Conservation (phyloP, 2,329 filamentous ascomycete genomes). For the Periconia macrospinosa region DNA sequence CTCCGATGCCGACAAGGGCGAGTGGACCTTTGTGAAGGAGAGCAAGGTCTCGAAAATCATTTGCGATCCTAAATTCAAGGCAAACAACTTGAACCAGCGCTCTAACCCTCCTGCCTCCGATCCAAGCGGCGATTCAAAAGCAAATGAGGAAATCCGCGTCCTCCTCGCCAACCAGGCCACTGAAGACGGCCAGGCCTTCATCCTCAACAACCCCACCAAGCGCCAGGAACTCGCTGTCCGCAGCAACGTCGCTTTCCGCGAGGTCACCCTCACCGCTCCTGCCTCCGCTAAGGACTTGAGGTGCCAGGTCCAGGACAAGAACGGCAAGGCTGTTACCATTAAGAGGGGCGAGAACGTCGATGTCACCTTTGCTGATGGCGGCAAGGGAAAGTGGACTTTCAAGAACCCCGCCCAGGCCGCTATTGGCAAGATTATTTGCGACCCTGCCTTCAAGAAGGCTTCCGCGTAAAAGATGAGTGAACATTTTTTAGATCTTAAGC, state of each 20-base stretch:
- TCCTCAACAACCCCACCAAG: not conserved
- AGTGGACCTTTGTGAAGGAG: conserved; percentile 1
- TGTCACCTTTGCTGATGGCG: not conserved
- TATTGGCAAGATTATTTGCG: not conserved
- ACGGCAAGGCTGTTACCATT: not conserved
- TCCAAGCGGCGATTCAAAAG: no score
- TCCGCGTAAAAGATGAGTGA: no score
- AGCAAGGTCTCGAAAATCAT: conserved; percentile 1
- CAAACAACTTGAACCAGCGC: no score
- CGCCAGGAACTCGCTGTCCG: no score
- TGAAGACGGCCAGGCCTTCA: not conserved
- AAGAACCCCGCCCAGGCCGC: not conserved
- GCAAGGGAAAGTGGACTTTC: not conserved
- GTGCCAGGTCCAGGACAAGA: not conserved
- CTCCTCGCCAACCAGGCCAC: not conserved
- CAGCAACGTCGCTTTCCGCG: no score
- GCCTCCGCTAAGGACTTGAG: not conserved
- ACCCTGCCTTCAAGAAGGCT: conserved; percentile 1
- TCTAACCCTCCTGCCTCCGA: no score
- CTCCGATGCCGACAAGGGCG: conserved; percentile 3
- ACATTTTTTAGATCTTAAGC: no score
- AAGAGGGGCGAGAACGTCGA: not conserved
- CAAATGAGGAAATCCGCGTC: not conserved
- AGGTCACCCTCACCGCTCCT: no score
- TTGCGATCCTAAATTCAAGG: conserved; percentile 4